Percentiles rank a stretch among this genome's conserved stretches.
These are phyloP conservation scores for Naegleria gruberi DNA, from an alignment of 208 protist genomes.

Conservation along the genomic window DNA sequence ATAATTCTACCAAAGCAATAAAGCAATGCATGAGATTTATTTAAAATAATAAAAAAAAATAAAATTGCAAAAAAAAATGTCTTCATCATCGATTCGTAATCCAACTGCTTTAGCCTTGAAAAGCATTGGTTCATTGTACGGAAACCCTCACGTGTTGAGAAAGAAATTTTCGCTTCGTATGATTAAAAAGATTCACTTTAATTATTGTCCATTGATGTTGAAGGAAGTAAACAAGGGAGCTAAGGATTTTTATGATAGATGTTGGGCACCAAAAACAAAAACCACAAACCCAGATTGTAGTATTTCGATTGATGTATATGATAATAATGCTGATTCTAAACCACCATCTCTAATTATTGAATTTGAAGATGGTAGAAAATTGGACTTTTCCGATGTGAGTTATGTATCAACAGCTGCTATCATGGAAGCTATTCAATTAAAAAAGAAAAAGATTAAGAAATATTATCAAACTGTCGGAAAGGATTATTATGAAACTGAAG, in stretches of 20 bases:
- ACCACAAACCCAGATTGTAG: background rate
- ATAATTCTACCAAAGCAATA: too few relatives aligned
- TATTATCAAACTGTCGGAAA: background rate
- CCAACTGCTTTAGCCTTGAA: background rate
- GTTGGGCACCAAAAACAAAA: background rate
- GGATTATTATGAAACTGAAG: conserved; percentile 7
- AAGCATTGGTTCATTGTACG: background rate
- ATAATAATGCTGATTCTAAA: background rate
- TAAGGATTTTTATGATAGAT: background rate
- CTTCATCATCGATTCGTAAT: background rate
- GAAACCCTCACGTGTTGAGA: background rate
- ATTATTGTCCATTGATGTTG: background rate
- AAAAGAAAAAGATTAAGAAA: conserved; percentile 9
- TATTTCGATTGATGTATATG: background rate
- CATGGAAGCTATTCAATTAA: conserved; percentile 6
- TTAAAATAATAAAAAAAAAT: too few relatives aligned
- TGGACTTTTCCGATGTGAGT: background rate
- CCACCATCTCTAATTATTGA: background rate
- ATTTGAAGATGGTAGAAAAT: background rate
- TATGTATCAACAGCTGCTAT: background rate
- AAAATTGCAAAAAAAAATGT: background rate
- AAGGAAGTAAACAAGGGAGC: background rate
- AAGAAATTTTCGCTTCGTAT: background rate
- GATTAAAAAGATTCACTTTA: background rate
- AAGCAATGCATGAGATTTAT: too few relatives aligned